Evolutionary conservation across 1,284 basidiomycete genomes (phyloP).

Genomic region (Melampsora larici-populina): DNA sequence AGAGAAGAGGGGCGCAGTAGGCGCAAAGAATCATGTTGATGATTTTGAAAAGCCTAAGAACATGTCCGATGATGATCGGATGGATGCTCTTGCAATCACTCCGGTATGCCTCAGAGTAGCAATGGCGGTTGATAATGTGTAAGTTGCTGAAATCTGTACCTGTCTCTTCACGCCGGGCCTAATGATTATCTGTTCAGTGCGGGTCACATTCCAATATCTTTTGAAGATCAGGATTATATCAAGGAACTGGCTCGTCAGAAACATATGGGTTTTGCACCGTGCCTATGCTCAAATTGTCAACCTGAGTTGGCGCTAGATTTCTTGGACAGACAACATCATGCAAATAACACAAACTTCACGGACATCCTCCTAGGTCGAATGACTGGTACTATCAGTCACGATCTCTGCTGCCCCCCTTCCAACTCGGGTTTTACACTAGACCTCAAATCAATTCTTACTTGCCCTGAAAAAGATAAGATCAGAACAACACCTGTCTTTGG

Average conservation of each 20-base stretch:
- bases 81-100: conserved; percentile 20
- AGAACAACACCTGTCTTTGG: background rate
- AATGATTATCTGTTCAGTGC: background rate
- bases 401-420: background rate
- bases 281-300: conserved; percentile 24
- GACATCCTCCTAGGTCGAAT: background rate
- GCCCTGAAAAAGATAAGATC: background rate
- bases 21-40: background rate
- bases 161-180: too few relatives aligned
- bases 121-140: too few relatives aligned
- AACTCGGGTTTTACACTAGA: too few relatives aligned
- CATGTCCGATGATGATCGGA: conserved; percentile 7
- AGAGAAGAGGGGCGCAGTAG: background rate
- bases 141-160: too few relatives aligned
- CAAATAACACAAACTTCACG: background rate
- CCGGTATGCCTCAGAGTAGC: conserved; percentile 12
- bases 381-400: background rate
- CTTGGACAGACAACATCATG: background rate
- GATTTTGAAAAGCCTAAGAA: background rate
- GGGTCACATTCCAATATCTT: background rate
- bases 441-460: too few relatives aligned
- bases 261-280: background rate
- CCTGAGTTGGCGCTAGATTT: background rate
- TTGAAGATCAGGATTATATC: background rate
- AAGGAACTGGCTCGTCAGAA: background rate